Base-by-base conservation (phyloP, 352 stramenopile genomes). In the Phytophthora litchii region DNA sequence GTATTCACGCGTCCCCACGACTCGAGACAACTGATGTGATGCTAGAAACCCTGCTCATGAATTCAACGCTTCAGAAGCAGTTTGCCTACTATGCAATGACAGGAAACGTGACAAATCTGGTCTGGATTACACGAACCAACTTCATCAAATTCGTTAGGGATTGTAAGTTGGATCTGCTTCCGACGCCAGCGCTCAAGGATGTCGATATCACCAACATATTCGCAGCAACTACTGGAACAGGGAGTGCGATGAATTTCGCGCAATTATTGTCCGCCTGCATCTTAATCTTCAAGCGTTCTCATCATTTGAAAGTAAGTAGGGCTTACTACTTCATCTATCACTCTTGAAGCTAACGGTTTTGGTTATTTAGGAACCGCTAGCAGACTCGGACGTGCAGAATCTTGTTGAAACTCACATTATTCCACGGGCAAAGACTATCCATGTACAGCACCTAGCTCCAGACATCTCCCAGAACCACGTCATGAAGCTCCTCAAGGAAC, bases 141-240 rank as follows among this genome's bases (percentile, higher is more conserved):
- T 92, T 92, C 52, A 47, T 78, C 37, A 83, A 79, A 31, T 89
- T 92, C 50, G 81, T 78, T 17, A 77, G 76, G 29, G 75, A 91
- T 47, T 91, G 80, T 38, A 63, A 59, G 14, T 63, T 92, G 12
- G 53, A 88, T n/a, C 21, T 50, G 10, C 47, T 84, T 9, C 29
- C 55, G 19, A 58, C 45, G 1, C 61, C 70, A 13, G 51, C 58
- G 1, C 42, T 92, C 11, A 78, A 68, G 0, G 78, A 91, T 20
- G 67, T 83, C 0, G 80, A 92, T 14, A 70, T 91, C 20, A 58
- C 65, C 27, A 83, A 74, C 25, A 74, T 86, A 10, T 90, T 83
- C 49, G 63, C 73, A 19, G 57, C 55, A 20, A 60, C 63, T 14
- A 66, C 58, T 8, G 70, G 66, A 10, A 68, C 59, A 8, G 59